A percentile compares a stretch with the other conserved stretches of the same genome.
Evolutionary conservation across 768 basidiomycete genomes (phyloP).

Genomic region (Tricholoma furcatifolium): DNA sequence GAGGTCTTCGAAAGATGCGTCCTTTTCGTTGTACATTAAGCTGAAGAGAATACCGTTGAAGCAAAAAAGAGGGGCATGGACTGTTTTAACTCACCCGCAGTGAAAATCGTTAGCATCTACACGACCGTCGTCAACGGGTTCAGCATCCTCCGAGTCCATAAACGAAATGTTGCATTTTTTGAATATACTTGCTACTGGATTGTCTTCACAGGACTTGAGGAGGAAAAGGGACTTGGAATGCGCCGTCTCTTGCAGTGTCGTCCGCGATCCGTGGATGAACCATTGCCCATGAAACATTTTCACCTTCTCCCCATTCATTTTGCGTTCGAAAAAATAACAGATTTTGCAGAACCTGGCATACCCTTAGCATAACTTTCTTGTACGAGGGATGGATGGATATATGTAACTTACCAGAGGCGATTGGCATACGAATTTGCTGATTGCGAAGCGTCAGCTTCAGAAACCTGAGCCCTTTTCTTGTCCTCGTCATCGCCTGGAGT

Average conservation of each 20-base stretch:
- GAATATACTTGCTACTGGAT: slow-evolving; percentile 53
- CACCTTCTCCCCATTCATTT: slow-evolving; percentile 16
- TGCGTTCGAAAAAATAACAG: slow-evolving; percentile 55
- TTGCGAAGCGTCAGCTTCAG: slow-evolving; percentile 36
- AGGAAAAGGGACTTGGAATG: slow-evolving; percentile 62
- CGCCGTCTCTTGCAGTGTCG: slow-evolving; percentile 62
- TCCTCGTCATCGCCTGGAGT: slow-evolving; percentile 53
- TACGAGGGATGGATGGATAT: not conserved
- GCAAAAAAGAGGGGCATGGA: not conserved
- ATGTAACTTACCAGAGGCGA: slow-evolving; percentile 52
- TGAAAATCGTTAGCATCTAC: slow-evolving; percentile 50
- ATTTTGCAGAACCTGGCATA: slow-evolving; percentile 66
- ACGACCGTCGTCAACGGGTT: slow-evolving; percentile 42
- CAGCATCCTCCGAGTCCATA: slow-evolving; percentile 39
- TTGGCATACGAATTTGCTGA: slow-evolving; percentile 59
- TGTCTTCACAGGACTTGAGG: slow-evolving; percentile 55
- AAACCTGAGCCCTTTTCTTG: slow-evolving; percentile 37
- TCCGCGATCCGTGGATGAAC: slow-evolving; percentile 66
- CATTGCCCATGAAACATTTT: slow-evolving; percentile 74
- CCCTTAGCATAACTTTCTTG: not conserved
- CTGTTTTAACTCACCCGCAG: slow-evolving; percentile 42
- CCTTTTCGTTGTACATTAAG: slow-evolving; percentile 48
- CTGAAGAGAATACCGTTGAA: slow-evolving; percentile 29
- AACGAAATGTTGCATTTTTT: slow-evolving; percentile 53
- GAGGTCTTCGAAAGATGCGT: slow-evolving; percentile 45